Conservation (phyloP, 305 asterid genomes). For the Nicotiana rustica region DNA sequence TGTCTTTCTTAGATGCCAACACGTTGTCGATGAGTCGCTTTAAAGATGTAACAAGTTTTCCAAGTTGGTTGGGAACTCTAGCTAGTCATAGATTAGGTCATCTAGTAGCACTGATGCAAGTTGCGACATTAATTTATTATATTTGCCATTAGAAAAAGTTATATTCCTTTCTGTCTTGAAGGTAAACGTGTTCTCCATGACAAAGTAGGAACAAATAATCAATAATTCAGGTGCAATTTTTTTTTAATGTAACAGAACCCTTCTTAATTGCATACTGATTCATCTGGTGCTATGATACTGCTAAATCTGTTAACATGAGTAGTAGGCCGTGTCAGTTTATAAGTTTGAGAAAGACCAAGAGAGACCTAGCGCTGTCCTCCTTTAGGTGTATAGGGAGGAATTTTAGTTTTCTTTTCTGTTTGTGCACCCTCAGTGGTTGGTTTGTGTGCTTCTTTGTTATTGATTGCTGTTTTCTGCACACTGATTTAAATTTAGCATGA, state of each 20-base stretch:
- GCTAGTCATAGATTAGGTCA: not conserved
- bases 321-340: not conserved
- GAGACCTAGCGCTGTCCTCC: not conserved
- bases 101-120: not conserved
- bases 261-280: not conserved
- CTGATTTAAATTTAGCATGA: constrained; percentile 19
- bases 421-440: not conserved
- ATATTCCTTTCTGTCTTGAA: not conserved
- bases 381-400: constrained; percentile 2
- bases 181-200: not conserved
- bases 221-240: not conserved
- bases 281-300: not conserved
- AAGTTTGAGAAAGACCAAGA: not conserved
- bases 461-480: not conserved
- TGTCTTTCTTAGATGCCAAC: constrained; percentile 16
- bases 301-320: not conserved
- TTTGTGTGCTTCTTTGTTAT: not conserved
- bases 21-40: not conserved
- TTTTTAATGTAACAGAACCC: not conserved
- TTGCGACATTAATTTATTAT: constrained; percentile 10
- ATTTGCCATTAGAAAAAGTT: not conserved
- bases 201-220: not conserved
- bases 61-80: not conserved
- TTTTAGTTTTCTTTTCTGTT: not conserved
- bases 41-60: not conserved